Conservation (phyloP, 2,329 filamentous ascomycete species). For the Rachicladosporium sp. region DNA sequence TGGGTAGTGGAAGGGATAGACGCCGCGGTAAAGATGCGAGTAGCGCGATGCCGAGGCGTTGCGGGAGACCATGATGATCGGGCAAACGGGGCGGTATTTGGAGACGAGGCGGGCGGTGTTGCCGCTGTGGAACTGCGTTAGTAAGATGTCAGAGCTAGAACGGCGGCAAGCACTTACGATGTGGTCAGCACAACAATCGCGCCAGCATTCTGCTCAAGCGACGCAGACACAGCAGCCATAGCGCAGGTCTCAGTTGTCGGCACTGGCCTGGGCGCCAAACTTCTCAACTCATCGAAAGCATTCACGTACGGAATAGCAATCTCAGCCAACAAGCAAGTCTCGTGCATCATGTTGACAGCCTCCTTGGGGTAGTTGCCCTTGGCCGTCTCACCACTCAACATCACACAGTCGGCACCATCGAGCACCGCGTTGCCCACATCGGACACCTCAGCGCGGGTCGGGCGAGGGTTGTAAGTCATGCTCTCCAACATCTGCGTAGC, state of each 20-base stretch:
- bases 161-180: conserved; percentile 55
- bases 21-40: conserved; percentile 89
- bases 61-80: conserved; percentile 97
- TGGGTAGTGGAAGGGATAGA: conserved; percentile 93
- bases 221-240: conserved; percentile 92
- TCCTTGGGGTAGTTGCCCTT: conserved; percentile 92
- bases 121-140: conserved; percentile 44
- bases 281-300: conserved; percentile 90
- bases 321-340: conserved; percentile 92
- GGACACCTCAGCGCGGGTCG: conserved; percentile 94
- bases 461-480: conserved; percentile 99
- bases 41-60: conserved; percentile 74
- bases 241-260: conserved; percentile 85
- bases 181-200: conserved; percentile 95
- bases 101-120: conserved; percentile 88
- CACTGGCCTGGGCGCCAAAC: conserved; percentile 69
- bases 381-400: conserved; percentile 98
- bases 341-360: conserved; percentile 94
- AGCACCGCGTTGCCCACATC: conserved; percentile 97
- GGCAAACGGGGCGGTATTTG: conserved; percentile 97
- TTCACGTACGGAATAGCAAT: conserved; percentile 95
- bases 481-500: conserved; percentile 99
- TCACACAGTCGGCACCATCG: conserved; percentile 96
- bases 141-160: conserved; percentile 77
- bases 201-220: conserved; percentile 89